A percentile compares a stretch with the other conserved stretches of the same genome.
These are phyloP conservation scores for Sutorius eximius DNA, from an alignment of 1,284 basidiomycete species.

Conservation along the genomic window DNA sequence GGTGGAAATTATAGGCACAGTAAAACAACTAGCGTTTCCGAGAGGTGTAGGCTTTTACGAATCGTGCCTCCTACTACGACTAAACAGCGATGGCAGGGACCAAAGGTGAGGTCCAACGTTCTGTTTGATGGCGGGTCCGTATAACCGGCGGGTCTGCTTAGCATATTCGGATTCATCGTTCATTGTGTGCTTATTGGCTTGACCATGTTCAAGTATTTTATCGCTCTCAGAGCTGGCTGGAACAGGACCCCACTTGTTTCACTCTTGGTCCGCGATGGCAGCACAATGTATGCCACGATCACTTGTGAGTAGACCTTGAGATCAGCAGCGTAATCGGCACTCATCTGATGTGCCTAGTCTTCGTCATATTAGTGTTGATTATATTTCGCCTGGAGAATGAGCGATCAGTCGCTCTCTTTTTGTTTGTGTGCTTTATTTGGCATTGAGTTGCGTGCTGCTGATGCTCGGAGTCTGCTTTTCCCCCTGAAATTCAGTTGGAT, in stretches of 20 bases:
- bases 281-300: conserved; percentile 9
- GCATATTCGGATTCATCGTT: conserved; percentile 13
- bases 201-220: conserved; percentile 20
- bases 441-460: conserved; percentile 2
- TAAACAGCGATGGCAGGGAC: background rate
- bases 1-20: conserved; percentile 5
- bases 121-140: background rate
- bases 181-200: conserved; percentile 22
- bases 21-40: conserved; percentile 6
- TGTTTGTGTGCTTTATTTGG: conserved; percentile 14
- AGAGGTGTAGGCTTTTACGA: background rate
- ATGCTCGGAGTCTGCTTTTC: background rate
- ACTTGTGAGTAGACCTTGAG: conserved; percentile 10
- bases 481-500: conserved; percentile 15
- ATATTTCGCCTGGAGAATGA: conserved; percentile 11
- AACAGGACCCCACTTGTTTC: conserved; percentile 21
- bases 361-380: conserved; percentile 7
- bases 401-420: conserved; percentile 10
- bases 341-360: conserved; percentile 14
- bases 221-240: conserved; percentile 10
- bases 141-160: background rate
- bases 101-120: conserved; percentile 12
- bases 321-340: background rate
- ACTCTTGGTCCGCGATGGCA: conserved; percentile 22
- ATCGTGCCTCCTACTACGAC: conserved; percentile 14